A percentile compares a stretch with the other conserved stretches of the same genome.
phyloP scores from a whole-genome alignment of 2,329 filamentous ascomycete species.

The Microcyclospora tardicrescens region DNA sequence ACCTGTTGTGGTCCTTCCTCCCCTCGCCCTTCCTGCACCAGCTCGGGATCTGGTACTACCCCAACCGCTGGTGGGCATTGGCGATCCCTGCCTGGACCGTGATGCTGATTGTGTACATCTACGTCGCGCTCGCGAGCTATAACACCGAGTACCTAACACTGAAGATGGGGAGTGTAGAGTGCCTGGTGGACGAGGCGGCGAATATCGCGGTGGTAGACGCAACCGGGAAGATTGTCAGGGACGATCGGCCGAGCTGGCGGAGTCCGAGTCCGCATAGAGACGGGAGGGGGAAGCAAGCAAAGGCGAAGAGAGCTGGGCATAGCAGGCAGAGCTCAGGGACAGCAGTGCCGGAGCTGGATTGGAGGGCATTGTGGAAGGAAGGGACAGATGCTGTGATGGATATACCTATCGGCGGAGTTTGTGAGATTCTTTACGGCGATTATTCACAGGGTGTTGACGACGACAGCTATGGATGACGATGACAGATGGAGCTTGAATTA shows the following conservation, averaged over 20 bases:
- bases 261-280: conserved; percentile 7
- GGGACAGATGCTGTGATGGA: conserved; percentile 97
- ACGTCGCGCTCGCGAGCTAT: conserved; percentile 79
- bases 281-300: conserved; percentile 21
- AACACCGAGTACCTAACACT: conserved; percentile 83
- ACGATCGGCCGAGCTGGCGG: conserved; percentile 17
- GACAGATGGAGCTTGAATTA: not conserved
- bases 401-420: conserved; percentile 85
- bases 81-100: conserved; percentile 85
- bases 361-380: conserved; percentile 75
- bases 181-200: conserved; percentile 79
- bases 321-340: conserved; percentile 23
- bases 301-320: conserved; percentile 24
- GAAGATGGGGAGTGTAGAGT: conserved; percentile 67
- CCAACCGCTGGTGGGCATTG: conserved; percentile 93
- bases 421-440: conserved; percentile 75
- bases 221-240: conserved; percentile 45
- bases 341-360: conserved; percentile 39
- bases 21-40: conserved; percentile 85
- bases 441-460: conserved; percentile 5
- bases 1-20: conserved; percentile 74
- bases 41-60: conserved; percentile 91
- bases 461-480: conserved; percentile 1
- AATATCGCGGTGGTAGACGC: conserved; percentile 72
- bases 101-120: conserved; percentile 81